Evolutionary conservation across 495 filamentous ascomycete species (phyloP), one percentile per base, ranked within the genome.

Genomic region (Copromyces sp.): DNA sequence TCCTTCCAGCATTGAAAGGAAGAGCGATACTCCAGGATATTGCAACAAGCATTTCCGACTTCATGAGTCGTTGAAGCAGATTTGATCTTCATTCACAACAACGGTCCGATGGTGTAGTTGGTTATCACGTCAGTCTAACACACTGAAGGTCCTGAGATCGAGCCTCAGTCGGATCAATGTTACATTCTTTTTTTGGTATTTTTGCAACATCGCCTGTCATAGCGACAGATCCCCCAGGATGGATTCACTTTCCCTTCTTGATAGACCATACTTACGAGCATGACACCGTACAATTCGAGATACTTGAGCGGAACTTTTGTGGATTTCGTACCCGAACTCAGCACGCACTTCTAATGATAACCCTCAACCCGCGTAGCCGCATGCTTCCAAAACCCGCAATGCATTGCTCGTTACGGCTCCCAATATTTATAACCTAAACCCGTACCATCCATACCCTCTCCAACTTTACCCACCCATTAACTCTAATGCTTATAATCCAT

Each of bases 401-500:
- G 11, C 53, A 12, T 3, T 32, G 5, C 12, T 61, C 53, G 32
- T 61, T 35, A 17, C 29, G 16, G 2, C 5, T 0, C 29, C 12
- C 29, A 17, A 32, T 61, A 16, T 1, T 14, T 14, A 32, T 32
- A 61, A 16, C 29, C 29, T 35, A 35, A 61, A 2, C 7, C 53
- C 20, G 20, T 29, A 12, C 29, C 35, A 37, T 37, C 35, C 53
- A 29, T 53, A 1, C 2, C 14, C 32, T 2, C 29, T 65, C 3
- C 42, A n/a, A n/a, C 41, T 2, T 16, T 39, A 68, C 3, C 37
- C 35, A n/a, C 4, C 42, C 16, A 61, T 20, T 29, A 61, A 37
- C 35, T 37, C 35, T 74, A 81, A 69, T 80, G 78, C 74, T 76
- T 74, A 73, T 90, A 90, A 71, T 89, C 91, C 93, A 78, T 76